phyloP scores from a whole-genome alignment of 768 basidiomycete genomes.

The Suillus bovinus region DNA sequence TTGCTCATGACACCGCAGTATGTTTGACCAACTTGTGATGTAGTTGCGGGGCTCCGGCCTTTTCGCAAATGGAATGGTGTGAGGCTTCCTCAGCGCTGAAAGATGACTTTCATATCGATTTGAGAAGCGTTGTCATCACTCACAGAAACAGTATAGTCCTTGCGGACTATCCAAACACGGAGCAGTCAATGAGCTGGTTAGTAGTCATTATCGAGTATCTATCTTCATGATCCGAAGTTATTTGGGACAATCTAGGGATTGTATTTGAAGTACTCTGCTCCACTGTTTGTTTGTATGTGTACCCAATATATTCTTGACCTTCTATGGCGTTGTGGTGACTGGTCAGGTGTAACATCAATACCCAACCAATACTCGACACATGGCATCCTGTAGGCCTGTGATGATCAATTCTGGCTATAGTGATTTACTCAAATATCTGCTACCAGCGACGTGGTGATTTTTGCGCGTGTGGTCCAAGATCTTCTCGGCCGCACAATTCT shows the following conservation, averaged over 20 bases:
- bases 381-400: background rate
- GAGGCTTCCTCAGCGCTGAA: background rate
- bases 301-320: background rate
- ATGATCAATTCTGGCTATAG: background rate
- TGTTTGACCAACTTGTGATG: background rate
- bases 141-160: background rate
- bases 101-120: background rate
- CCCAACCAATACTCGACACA: background rate
- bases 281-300: background rate
- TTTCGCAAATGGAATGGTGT: background rate
- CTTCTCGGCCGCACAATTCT: background rate
- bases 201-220: background rate
- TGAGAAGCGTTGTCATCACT: background rate
- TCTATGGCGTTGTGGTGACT: background rate
- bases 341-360: background rate
- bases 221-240: constrained; percentile 4
- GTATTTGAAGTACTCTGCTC: constrained; percentile 1
- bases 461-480: background rate
- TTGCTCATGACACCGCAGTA: background rate
- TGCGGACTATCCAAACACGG: background rate
- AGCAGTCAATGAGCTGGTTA: background rate
- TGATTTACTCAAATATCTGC: background rate
- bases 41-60: background rate
- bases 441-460: constrained; percentile 4
- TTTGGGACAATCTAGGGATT: background rate